These are phyloP conservation scores for Conidiobolus incongruus DNA, from an alignment of 371 early-diverging fungal species.

Conservation along the genomic window DNA sequence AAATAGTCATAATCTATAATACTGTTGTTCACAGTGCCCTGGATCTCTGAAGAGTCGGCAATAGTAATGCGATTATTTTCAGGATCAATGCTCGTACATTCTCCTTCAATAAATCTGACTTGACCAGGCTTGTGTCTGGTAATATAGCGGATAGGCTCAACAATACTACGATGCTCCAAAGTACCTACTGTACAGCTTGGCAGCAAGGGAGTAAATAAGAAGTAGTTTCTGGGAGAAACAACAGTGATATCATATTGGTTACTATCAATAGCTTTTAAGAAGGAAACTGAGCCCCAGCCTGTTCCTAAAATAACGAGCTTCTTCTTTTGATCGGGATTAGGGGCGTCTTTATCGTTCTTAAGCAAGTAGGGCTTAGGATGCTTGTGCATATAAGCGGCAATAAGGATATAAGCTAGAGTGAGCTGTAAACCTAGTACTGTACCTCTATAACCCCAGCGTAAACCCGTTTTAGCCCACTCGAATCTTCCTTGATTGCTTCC, in stretches of 20 bases:
- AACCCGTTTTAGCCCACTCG: no score
- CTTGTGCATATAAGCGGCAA: no score
- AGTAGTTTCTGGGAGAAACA: conserved; percentile 77
- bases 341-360: no score
- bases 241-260: conserved; percentile 56
- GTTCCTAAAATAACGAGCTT: no score
- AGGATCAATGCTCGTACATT: conserved; percentile 12
- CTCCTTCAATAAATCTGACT: conserved; percentile 14
- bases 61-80: conserved; percentile 7
- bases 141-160: conserved; percentile 41
- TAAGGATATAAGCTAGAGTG: no score
- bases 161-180: conserved; percentile 54
- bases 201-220: conserved; percentile 63
- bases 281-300: conserved; percentile 65
- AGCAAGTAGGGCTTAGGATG: no score
- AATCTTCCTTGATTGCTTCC: no score
- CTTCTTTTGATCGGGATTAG: no score
- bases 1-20: conserved; percentile 66
- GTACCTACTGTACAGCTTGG: conserved; percentile 68
- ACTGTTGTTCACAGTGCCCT: conserved; percentile 26
- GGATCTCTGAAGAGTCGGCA: conserved; percentile 39
- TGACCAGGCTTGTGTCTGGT: conserved; percentile 13
- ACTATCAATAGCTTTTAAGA: conserved; percentile 52
- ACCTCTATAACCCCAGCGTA: no score
- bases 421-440: no score